Percentiles rank a stretch among this genome's conserved stretches.
Evolutionary conservation across 176 grass and related monocot species (phyloP).

Genomic region (Secale cereale): DNA sequence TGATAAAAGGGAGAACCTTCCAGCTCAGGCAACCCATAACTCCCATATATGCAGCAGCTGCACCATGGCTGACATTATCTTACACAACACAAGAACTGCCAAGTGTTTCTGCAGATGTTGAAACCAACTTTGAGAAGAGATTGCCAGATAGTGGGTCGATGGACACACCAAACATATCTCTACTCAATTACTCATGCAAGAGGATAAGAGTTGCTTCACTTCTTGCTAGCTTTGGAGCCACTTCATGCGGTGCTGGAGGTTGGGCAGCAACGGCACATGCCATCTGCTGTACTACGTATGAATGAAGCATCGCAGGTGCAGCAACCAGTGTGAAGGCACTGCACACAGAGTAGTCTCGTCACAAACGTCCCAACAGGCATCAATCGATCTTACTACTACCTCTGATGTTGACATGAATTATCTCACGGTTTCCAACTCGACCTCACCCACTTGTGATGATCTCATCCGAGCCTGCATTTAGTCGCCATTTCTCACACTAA

Average conservation of each 20-base stretch:
- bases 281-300: slow-evolving; percentile 14
- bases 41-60: slow-evolving; percentile 26
- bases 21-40: neutral
- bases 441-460: neutral
- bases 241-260: slow-evolving; percentile 2
- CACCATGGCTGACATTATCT: slow-evolving; percentile 34
- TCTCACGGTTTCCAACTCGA: neutral
- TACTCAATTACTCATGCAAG: neutral
- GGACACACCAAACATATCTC: neutral
- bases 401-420: slow-evolving; percentile 16
- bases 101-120: slow-evolving; percentile 30
- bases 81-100: slow-evolving; percentile 15
- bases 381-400: neutral
- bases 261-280: neutral
- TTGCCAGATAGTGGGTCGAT: neutral
- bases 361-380: neutral
- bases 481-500: neutral
- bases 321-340: neutral
- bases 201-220: neutral
- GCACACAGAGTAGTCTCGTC: neutral
- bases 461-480: neutral
- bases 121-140: slow-evolving; percentile 34
- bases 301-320: neutral
- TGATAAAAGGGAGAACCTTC: slow-evolving; percentile 3
- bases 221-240: slow-evolving; percentile 26